phyloP scores from a whole-genome alignment of 495 filamentous ascomycete species.

The Sphaerosporella brunnea region DNA sequence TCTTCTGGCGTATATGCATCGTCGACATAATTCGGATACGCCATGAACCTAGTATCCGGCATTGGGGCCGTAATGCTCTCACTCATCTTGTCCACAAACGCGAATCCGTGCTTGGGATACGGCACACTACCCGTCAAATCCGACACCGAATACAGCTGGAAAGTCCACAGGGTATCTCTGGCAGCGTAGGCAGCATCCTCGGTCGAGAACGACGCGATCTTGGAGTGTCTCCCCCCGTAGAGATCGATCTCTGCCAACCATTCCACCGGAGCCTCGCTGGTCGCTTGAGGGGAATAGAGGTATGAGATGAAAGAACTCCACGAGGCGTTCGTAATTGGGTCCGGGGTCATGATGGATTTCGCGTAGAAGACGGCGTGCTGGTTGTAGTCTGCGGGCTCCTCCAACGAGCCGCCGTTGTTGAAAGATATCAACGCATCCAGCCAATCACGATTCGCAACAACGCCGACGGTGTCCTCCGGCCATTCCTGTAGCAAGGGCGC shows the following conservation, averaged over 20 bases:
- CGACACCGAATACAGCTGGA: constrained; percentile 39
- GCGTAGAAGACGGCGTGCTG: constrained; percentile 15
- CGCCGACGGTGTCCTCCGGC: constrained; percentile 7
- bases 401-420: constrained; percentile 5
- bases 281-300: constrained; percentile 7
- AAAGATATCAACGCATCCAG: constrained; percentile 14
- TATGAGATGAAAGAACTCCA: constrained; percentile 19
- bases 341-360: constrained; percentile 17
- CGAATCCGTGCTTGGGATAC: constrained; percentile 27
- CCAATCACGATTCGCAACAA: constrained; percentile 10
- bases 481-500: constrained; percentile 17
- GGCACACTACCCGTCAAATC: constrained; percentile 22
- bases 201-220: constrained; percentile 30
- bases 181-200: constrained; percentile 40
- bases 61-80: constrained; percentile 25
- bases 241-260: constrained; percentile 43
- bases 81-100: constrained; percentile 33
- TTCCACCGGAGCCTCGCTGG: constrained; percentile 4
- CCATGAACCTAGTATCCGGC: constrained; percentile 29
- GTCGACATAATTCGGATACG: constrained; percentile 61
- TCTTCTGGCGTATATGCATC: constrained; percentile 33
- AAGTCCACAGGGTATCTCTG: constrained; percentile 40
- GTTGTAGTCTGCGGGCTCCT: constrained; percentile 5
- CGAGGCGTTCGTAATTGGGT: constrained; percentile 8
- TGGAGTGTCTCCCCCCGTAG: constrained; percentile 34